Conservation (phyloP, 179 eudicot species). For the Camellia oleifera region DNA sequence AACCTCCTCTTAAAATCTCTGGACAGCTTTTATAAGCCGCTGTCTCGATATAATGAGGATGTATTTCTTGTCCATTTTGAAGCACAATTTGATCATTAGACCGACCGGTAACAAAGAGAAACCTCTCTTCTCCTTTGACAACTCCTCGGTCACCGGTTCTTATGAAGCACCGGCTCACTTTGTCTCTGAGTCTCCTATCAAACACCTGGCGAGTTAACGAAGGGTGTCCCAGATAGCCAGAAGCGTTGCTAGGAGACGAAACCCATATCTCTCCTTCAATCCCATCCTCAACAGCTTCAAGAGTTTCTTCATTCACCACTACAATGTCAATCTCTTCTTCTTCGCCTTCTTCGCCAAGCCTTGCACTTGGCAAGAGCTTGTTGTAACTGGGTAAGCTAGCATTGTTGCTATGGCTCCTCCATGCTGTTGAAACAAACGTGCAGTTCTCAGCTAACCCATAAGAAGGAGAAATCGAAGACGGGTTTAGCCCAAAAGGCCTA, state of each 20-base stretch:
- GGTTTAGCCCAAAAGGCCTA: conserved; percentile 33
- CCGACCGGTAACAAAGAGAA: conserved; percentile 39
- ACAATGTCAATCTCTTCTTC: conserved; percentile 31
- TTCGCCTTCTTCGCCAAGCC: conserved; percentile 25
- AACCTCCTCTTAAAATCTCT: conserved; percentile 34
- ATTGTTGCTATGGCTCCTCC: conserved; percentile 23
- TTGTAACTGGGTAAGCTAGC: conserved; percentile 29
- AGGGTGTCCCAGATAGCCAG: conserved; percentile 46
- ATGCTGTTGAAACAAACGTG: conserved; percentile 51
- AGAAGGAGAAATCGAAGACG: conserved; percentile 38
- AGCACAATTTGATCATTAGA: conserved; percentile 24
- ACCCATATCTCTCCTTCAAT: conserved; percentile 53
- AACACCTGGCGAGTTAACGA: conserved; percentile 36
- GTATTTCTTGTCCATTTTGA: conserved; percentile 24
- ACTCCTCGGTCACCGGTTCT: conserved; percentile 47
- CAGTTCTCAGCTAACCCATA: conserved; percentile 53
- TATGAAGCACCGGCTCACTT: conserved; percentile 21
- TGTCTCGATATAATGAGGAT: conserved; percentile 46
- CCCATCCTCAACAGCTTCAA: conserved; percentile 37
- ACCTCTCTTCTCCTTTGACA: conserved; percentile 39
- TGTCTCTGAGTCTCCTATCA: conserved; percentile 19
- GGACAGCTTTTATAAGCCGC: conserved; percentile 31
- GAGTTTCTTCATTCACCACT: conserved; percentile 42
- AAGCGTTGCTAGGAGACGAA: conserved; percentile 49
- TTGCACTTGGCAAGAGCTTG: conserved; percentile 45